These are phyloP conservation scores for Agastache rugosa DNA, from an alignment of 257 asterid genomes.

Conservation along the genomic window DNA sequence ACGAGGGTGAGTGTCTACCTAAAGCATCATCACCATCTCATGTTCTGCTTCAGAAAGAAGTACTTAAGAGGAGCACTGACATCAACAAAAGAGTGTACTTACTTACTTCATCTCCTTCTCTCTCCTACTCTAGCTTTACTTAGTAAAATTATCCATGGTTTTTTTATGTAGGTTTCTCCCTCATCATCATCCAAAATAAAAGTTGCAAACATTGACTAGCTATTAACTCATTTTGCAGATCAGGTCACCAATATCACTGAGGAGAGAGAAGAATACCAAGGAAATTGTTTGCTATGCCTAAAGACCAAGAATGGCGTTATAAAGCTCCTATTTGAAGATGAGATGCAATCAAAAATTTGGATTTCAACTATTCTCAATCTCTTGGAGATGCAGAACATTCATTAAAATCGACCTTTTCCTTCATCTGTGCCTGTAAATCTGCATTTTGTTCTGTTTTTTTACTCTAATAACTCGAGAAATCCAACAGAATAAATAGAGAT, in stretches of 20 bases:
- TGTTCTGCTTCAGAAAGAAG: slow-evolving; percentile 57
- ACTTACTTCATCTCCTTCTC: neutral
- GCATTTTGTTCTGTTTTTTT: neutral
- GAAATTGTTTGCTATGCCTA: slow-evolving; percentile 48
- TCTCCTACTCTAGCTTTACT: slow-evolving; percentile 7
- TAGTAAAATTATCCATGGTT: neutral
- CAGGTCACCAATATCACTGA: slow-evolving; percentile 52
- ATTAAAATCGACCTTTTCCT: neutral
- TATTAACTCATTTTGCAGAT: slow-evolving; percentile 46
- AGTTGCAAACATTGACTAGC: too few species aligned
- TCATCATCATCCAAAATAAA: too few species aligned
- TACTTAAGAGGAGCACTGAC: slow-evolving; percentile 58
- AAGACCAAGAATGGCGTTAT: slow-evolving; percentile 56
- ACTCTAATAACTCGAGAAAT: neutral
- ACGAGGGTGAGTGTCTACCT: slow-evolving; percentile 47
- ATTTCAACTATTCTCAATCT: slow-evolving; percentile 59
- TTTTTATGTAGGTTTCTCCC: too few species aligned
- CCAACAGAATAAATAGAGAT: neutral
- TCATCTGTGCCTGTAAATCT: neutral
- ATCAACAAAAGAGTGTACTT: slow-evolving; percentile 59
- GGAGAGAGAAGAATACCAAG: slow-evolving; percentile 45
- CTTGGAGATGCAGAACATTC: slow-evolving; percentile 43
- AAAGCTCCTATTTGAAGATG: slow-evolving; percentile 62
- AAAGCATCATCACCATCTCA: slow-evolving; percentile 52
- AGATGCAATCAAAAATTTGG: slow-evolving; percentile 57